Evolutionary conservation across 1,284 basidiomycete genomes (phyloP), one percentile per base, ranked within the genome.

Genomic region (Rhodofomes roseus): DNA sequence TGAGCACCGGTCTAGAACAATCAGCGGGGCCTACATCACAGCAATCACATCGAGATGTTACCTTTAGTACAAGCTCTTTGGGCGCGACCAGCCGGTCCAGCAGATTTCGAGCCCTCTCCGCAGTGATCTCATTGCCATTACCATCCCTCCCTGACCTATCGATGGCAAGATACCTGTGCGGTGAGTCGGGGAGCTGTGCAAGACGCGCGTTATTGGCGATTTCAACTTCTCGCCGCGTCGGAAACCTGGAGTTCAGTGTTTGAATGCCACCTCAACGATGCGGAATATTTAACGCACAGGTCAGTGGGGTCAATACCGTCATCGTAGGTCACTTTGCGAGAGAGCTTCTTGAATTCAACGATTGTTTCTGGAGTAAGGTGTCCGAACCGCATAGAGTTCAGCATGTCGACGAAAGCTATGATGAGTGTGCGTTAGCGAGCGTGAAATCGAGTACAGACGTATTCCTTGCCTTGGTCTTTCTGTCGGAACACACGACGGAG

Each of bases 261-360:
- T 58, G 7, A n/a, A 7, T 48, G n/a, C n/a, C n/a, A n/a, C n/a
- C n/a, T n/a, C 31, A 34, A 34, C 11, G 31, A 34, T 34, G 31
- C 31, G 31, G 31, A 34, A 34, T 11, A 4, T 4, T 11, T 40
- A 20, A 37, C 79, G 41, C 70, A 93, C 84, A 96, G 73, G 71
- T 96, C 92, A 0, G 93, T 96, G 0, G 93, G 86, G 40, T 83
- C 88, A 25, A 95, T 81, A 0, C 87, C 90, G 68, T 94, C 92
- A 8, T 79, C 74, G 62, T 89, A 88, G 1, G 75, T 63, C 2
- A 96, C 80, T 5, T 71, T 65, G 48, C 86, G 77, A 59, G 89
- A 87, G 31, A 90, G 79, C 0, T 71, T 69, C 62, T 77, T 81
- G 64, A 95, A 93, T 8, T 77, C 77, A 6, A 70, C 62, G 20